These are phyloP conservation scores for Pseudogymnoascus sp. DNA, from an alignment of 2,329 filamentous ascomycete genomes.

Conservation along the genomic window DNA sequence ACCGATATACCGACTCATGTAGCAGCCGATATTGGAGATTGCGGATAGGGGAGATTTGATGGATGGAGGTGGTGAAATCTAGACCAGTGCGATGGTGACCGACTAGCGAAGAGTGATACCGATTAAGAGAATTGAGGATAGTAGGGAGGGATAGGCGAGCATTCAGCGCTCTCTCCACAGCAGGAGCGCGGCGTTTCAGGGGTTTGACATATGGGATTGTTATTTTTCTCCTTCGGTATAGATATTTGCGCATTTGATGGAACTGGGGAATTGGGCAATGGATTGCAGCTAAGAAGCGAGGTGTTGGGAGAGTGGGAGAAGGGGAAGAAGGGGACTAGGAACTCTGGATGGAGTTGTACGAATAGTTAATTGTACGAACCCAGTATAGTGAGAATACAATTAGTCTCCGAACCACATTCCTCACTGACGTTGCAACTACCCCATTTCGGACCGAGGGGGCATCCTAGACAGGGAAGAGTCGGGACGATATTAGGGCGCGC, in stretches of 20 bases:
- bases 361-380: neutral
- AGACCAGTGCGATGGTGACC: neutral
- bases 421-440: neutral
- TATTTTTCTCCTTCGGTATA: neutral
- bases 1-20: neutral
- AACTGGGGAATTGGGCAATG: neutral
- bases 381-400: neutral
- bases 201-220: constrained; percentile 2
- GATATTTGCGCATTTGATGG: constrained; percentile 4
- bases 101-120: neutral
- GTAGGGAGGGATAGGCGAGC: neutral
- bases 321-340: neutral
- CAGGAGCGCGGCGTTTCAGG: neutral
- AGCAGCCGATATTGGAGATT: neutral
- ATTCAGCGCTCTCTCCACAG: neutral
- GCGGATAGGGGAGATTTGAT: neutral
- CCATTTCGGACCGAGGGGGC: neutral
- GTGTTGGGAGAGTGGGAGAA: neutral
- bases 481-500: neutral
- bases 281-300: neutral
- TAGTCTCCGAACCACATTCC: neutral
- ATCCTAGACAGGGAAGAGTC: neutral
- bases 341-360: neutral
- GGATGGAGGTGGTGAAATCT: neutral
- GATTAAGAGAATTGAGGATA: constrained; percentile 3